phyloP scores from a whole-genome alignment of 148 eudicot species.

The Silene conica region DNA sequence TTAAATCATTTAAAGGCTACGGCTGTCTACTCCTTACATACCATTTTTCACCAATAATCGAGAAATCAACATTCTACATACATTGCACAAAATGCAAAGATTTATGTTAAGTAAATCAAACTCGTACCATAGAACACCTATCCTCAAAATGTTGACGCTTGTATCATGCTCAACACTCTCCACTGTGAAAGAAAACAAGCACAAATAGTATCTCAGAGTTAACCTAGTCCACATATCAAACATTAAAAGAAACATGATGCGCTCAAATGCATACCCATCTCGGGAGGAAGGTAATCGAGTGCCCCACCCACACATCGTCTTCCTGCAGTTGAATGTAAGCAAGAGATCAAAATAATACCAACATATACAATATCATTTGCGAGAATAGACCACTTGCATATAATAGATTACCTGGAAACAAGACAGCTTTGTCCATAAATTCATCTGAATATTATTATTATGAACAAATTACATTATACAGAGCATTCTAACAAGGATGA shows the following conservation, averaged over 20 bases:
- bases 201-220: background rate
- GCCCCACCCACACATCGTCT: constrained; percentile 99
- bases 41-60: no score
- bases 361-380: no score
- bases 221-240: background rate
- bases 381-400: no score
- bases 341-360: no score
- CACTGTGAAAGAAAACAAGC: constrained; percentile 37
- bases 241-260: background rate
- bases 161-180: constrained; percentile 95
- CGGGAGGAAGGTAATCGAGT: constrained; percentile 95
- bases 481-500: no score
- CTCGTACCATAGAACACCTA: constrained; percentile 83
- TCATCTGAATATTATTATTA: constrained; percentile 15
- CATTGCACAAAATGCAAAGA: no score
- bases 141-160: constrained; percentile 96
- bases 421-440: constrained; percentile 31
- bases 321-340: constrained; percentile 87
- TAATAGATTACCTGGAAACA: no score
- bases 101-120: no score
- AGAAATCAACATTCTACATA: no score
- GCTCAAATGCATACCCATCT: constrained; percentile 70
- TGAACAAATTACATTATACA: background rate
- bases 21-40: no score
- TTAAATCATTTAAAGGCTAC: no score